A percentile compares a stretch with the other conserved stretches of the same genome.
These are phyloP conservation scores for Amesomyces nigricolor DNA, from an alignment of 2,329 filamentous ascomycete species.

Conservation along the genomic window DNA sequence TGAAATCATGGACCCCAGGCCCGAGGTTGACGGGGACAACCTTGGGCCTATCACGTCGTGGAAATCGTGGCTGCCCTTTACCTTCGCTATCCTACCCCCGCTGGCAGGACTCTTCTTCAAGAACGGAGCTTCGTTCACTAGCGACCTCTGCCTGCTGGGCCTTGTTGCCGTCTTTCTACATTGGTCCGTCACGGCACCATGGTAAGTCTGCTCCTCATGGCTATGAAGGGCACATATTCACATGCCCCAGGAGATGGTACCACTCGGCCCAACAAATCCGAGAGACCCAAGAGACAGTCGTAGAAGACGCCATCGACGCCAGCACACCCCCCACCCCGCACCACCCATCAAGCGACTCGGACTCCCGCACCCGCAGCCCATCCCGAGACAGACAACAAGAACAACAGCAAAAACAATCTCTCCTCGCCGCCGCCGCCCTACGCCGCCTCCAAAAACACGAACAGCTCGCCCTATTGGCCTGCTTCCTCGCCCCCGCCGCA, in stretches of 20 bases:
- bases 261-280: slow-evolving; percentile 61
- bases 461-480: slow-evolving; percentile 65
- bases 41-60: slow-evolving; percentile 50
- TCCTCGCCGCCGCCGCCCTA: slow-evolving; percentile 34
- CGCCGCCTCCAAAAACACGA: slow-evolving; percentile 71
- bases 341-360: slow-evolving; percentile 28
- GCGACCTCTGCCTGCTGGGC: slow-evolving; percentile 74
- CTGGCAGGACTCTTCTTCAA: slow-evolving; percentile 79
- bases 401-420: neutral
- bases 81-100: slow-evolving; percentile 78
- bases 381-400: neutral
- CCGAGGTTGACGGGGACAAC: slow-evolving; percentile 32
- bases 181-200: slow-evolving; percentile 86
- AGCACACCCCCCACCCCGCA: slow-evolving; percentile 20
- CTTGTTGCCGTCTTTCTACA: slow-evolving; percentile 83
- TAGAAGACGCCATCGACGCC: slow-evolving; percentile 41
- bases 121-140: slow-evolving; percentile 76
- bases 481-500: slow-evolving; percentile 70
- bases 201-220: slow-evolving; percentile 48
- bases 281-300: slow-evolving; percentile 42
- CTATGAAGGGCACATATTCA: neutral
- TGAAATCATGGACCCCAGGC: slow-evolving; percentile 57
- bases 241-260: slow-evolving; percentile 60
- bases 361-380: slow-evolving; percentile 15
- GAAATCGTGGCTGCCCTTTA: slow-evolving; percentile 76